Evolutionary conservation across 495 filamentous ascomycete genomes (phyloP), one percentile per base, ranked within the genome.

Genomic region (Aspergillus mulundensis): DNA sequence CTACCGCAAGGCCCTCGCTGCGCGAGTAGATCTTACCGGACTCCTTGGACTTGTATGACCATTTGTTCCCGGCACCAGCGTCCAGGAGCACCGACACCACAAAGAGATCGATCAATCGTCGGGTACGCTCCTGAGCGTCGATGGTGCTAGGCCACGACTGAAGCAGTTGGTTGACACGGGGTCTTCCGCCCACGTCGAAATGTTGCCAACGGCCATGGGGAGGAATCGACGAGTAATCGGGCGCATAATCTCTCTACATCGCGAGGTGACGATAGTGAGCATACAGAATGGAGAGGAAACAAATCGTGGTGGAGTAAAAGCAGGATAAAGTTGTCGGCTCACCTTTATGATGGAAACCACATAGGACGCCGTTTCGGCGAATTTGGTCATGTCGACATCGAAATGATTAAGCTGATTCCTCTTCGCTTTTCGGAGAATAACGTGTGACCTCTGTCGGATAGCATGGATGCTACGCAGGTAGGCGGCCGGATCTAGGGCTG

Each of bases 321-420:
- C 38, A 18, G 14, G 50, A 53, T 59, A 32, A 45, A 40, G 42
- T 3, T 32, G 28, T 49, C 41, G 21, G 43, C 53, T 63, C 62
- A 91, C 94, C 88, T 97, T 97, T 76, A 98, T 97, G 55, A 98
- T 96, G 16, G 90, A 89, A 24, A 95, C 87, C 8, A 98, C 87
- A 67, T 96, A 98, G n/a, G 80, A 84, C 3, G 91, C 91, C 1
- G 93, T 93, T 54, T 92, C 90, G 30, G 79, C 69, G 65, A 97
- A 96, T 69, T 95, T 95, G 71, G 70, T 70, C 80, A 92, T 83
- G 65, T 98, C 92, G 11, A 97, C 93, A 53, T 88, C 86, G 67
- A 98, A 98, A 72, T 97, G 94, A 56, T 81, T 82, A 52, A 98
- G 79, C 56, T 87, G 75, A 59, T 97, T 90, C 50, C 74, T 74